Conservation (phyloP, 2,329 filamentous ascomycete genomes). For the Zopfia rhizophila region DNA sequence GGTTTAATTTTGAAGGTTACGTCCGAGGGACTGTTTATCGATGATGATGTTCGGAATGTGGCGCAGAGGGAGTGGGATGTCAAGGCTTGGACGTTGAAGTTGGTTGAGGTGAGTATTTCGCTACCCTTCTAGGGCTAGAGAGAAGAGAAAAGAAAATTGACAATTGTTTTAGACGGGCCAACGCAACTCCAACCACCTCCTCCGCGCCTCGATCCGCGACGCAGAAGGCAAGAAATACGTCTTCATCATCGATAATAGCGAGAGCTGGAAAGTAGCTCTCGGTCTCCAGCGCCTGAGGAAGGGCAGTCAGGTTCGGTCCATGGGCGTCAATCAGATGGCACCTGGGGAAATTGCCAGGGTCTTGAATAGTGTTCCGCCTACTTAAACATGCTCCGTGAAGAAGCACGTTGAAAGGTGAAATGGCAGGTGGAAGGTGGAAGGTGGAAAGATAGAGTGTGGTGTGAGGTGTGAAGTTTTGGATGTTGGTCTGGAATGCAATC, state of each 20-base stretch:
- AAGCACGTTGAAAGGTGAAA: too few relatives aligned
- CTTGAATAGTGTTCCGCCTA: constrained; percentile 42
- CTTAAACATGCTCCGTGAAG: too few relatives aligned
- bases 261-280: constrained; percentile 71
- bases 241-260: constrained; percentile 67
- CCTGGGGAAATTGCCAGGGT: constrained; percentile 54
- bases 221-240: constrained; percentile 70
- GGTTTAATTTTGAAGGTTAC: constrained; percentile 91
- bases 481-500: too few relatives aligned
- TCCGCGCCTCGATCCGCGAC: constrained; percentile 68
- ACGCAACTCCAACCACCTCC: constrained; percentile 62
- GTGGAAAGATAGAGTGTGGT: too few relatives aligned
- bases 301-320: constrained; percentile 64
- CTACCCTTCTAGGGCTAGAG: background rate
- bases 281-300: constrained; percentile 66
- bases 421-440: too few relatives aligned
- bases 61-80: constrained; percentile 99
- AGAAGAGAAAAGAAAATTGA: too few relatives aligned
- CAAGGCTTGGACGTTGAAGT: constrained; percentile 96
- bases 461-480: too few relatives aligned
- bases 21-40: constrained; percentile 94
- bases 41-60: constrained; percentile 90
- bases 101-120: constrained; percentile 71
- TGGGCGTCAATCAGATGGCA: constrained; percentile 65
- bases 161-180: constrained; percentile 57